Percentiles rank a stretch among this genome's conserved stretches.
Evolutionary conservation across 176 grass and related monocot genomes (phyloP).

Genomic region (Raddia distichophylla): DNA sequence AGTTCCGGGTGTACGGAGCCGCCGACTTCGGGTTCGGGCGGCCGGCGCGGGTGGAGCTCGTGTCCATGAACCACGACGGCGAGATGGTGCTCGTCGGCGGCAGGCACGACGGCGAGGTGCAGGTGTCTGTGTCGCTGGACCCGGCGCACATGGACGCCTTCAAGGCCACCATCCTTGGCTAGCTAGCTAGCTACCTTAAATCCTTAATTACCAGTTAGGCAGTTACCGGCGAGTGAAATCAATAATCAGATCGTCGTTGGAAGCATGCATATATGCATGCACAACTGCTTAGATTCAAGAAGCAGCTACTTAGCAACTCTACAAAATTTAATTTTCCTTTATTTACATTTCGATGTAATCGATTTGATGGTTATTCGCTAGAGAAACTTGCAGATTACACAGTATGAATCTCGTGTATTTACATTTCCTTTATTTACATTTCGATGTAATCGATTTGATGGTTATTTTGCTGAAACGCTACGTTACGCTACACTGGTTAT

Average conservation of each 20-base stretch:
- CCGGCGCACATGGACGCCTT: constrained; percentile 43
- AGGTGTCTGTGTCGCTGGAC: constrained; percentile 45
- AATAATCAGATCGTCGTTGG: neutral
- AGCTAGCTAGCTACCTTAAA: neutral
- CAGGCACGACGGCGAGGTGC: constrained; percentile 34
- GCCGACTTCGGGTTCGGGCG: constrained; percentile 56
- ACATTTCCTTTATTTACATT: neutral
- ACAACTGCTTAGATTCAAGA: neutral
- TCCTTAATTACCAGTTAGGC: too few species aligned
- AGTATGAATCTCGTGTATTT: neutral
- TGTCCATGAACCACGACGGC: constrained; percentile 64
- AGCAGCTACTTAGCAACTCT: neutral
- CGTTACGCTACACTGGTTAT: too few species aligned
- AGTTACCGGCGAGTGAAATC: neutral
- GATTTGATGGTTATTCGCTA: neutral
- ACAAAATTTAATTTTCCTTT: neutral
- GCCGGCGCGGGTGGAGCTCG: constrained; percentile 51
- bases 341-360: neutral
- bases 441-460: neutral
- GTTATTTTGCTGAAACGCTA: too few species aligned
- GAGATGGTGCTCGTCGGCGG: constrained; percentile 52
- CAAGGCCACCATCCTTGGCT: constrained; percentile 34
- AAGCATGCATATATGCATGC: neutral
- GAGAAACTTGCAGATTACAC: too few species aligned
- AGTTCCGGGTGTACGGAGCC: constrained; percentile 48